Base-by-base conservation (phyloP, 306 rosid species). In the Vachellia collinsii region DNA sequence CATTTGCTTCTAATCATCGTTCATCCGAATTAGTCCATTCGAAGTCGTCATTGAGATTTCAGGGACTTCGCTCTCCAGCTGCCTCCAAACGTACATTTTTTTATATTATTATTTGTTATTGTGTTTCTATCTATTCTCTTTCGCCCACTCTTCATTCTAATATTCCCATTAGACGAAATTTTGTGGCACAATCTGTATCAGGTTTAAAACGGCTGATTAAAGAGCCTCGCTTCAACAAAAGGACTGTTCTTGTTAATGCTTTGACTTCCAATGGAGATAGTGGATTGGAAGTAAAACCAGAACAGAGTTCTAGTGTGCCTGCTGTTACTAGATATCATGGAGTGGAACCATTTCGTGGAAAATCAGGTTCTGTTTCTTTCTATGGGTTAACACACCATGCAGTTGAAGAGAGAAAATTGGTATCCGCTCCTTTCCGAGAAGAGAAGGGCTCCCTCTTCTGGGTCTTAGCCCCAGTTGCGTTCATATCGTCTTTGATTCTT, bases 321-420 rank as follows among this genome's bases (percentile, higher is more conserved):
- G 87, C 85, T 46, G 87, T 56, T 80, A 63, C 67, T 80, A 39
- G 47, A 42, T 51, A 43, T 72, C 44, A 87, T 38, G 93, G 79
- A 65, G 85, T 65, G 76, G 99, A 95, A 82, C 94, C 94, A 4
- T 89, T 90, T 91, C 92, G 82, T 44, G 99, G 99, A 59, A 95
- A 93, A 87, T 84, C 98, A 3, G 98, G 99, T 62, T 88, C 93
- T 6, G 85, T 95, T 65, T 93, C 99, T 38, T 95, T 95, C 62
- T 63, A 79, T 82, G 99, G 99, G 66, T 72, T 95, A 77, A 91
- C 94, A 51, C 85, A 91, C 82, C 93, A 91, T 19, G 64, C 70
- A 47, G 85, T 86, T 7, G 99, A 95, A 85, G 98, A 95, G 84
- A 86, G 87, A 59, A 95, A 88, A 68, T 72, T 86, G 87, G 85